Base-by-base conservation (phyloP, 1,139 yeast genomes). In the Scheffersomyces cryptocercus region DNA sequence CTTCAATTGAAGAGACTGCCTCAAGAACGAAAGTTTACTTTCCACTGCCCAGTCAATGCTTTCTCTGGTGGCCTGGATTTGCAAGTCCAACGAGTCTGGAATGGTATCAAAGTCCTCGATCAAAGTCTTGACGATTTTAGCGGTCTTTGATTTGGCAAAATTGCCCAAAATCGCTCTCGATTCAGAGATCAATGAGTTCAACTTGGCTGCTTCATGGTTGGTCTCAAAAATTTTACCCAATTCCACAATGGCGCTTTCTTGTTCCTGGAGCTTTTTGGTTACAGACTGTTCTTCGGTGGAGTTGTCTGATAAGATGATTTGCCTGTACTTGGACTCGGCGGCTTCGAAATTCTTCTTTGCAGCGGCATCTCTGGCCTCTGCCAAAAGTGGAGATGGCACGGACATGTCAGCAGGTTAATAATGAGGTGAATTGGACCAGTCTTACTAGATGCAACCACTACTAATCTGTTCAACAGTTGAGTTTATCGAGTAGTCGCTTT, bases 121-220 rank as follows among this genome's bases (percentile, higher is more conserved):
- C 63, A 95, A 70, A 10, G 79, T 73, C 59, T 79, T 83, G 49
- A 85, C 84, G 44, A 93, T 87, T 64, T 91, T 93, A 35, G 98
- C 97, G 8, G 97, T 88, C 66, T 93, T 93, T 26, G 97, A 87
- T 69, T 93, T 93, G 40, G 99, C 97, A 61, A 89, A 84, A 43
- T 80, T 75, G 9, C 81, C 80, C 73, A 91, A 82, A 14, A 85
- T 79, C 6, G 70, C 70, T 52, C 95, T 79, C 0, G 96, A 85
- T 38, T 81, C 77, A n/a, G 81, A 73, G 38, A 93, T 81, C 58
- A 93, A 79, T 34, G 68, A 70, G 13, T 78, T 71, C 42, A 93
- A 75, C 53, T 82, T 78, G 5, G 65, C 70, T 16, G 77, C 70
- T 41, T 81, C 73, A 9, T 69, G 55, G 29, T 67, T 64, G 0